These are phyloP conservation scores for Leucosporidium yakuticum DNA, from an alignment of 768 basidiomycete genomes.

Conservation along the genomic window DNA sequence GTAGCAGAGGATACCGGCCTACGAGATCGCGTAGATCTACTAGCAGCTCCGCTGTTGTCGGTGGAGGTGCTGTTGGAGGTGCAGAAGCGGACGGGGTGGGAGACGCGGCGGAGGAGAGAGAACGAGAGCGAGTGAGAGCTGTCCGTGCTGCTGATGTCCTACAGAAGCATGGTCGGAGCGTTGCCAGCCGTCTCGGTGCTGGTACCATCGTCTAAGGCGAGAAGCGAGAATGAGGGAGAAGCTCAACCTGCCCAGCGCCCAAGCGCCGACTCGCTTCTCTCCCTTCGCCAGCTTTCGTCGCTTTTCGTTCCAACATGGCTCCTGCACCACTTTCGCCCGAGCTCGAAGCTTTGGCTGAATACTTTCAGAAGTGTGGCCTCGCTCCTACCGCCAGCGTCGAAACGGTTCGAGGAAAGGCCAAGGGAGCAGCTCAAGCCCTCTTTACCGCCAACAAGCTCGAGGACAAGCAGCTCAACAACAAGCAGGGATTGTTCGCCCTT, in stretches of 20 bases:
- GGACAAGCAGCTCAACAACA: slow-evolving; percentile 12
- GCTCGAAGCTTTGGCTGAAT: slow-evolving; percentile 9
- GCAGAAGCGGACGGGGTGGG: not conserved
- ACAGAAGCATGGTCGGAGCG: no score
- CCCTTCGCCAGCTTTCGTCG: not conserved
- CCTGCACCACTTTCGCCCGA: slow-evolving; percentile 16
- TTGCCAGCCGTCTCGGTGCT: no score
- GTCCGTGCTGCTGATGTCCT: no score
- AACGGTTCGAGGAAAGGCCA: slow-evolving; percentile 19
- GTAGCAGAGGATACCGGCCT: not conserved
- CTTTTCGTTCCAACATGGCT: slow-evolving; percentile 7
- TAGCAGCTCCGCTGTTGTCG: slow-evolving; percentile 9
- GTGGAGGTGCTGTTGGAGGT: not conserved
- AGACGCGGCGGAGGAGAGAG: slow-evolving; percentile 1
- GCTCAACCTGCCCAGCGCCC: not conserved
- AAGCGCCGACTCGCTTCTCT: not conserved
- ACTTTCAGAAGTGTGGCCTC: slow-evolving; percentile 26
- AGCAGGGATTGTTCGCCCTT: slow-evolving; percentile 21
- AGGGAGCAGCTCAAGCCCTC: slow-evolving; percentile 4
- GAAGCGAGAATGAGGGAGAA: no score
- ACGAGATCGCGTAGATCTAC: not conserved
- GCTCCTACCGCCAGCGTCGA: slow-evolving; percentile 15
- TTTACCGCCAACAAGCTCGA: slow-evolving; percentile 10
- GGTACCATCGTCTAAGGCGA: no score
- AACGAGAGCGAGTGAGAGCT: not conserved